phyloP scores from a whole-genome alignment of 352 stramenopile genomes.

The Pythium apleroticum region DNA sequence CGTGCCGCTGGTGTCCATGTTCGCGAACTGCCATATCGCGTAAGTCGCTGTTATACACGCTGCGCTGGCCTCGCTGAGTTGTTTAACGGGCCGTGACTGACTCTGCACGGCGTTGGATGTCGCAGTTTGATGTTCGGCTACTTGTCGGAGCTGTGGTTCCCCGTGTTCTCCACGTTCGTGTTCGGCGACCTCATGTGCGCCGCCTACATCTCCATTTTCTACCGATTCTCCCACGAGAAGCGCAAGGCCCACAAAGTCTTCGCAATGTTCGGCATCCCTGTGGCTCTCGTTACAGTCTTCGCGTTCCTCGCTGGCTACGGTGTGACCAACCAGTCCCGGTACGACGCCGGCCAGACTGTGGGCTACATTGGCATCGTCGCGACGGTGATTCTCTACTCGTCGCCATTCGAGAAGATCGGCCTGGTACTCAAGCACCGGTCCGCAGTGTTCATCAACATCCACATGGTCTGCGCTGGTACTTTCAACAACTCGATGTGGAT shows the following conservation, averaged over 20 bases:
- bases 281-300: slow-evolving; percentile 43
- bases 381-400: slow-evolving; percentile 53
- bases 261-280: slow-evolving; percentile 17
- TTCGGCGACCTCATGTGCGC: slow-evolving; percentile 44
- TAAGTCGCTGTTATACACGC: slow-evolving; percentile 11
- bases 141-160: slow-evolving; percentile 44
- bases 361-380: slow-evolving; percentile 43
- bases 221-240: slow-evolving; percentile 39
- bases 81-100: not conserved
- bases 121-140: slow-evolving; percentile 44
- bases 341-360: slow-evolving; percentile 28
- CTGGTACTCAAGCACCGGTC: slow-evolving; percentile 48
- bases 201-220: slow-evolving; percentile 53
- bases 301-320: slow-evolving; percentile 37
- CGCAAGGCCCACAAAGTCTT: slow-evolving; percentile 41
- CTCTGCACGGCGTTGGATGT: not conserved
- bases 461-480: slow-evolving; percentile 46
- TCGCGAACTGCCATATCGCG: slow-evolving; percentile 45
- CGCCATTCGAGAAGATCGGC: slow-evolving; percentile 52
- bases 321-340: slow-evolving; percentile 31
- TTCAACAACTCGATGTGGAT: slow-evolving; percentile 56
- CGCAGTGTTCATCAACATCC: slow-evolving; percentile 46
- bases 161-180: slow-evolving; percentile 51
- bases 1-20: slow-evolving; percentile 49
- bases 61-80: not conserved